Conservation (phyloP, 306 rosid genomes). For the Dalbergia oliveri region DNA sequence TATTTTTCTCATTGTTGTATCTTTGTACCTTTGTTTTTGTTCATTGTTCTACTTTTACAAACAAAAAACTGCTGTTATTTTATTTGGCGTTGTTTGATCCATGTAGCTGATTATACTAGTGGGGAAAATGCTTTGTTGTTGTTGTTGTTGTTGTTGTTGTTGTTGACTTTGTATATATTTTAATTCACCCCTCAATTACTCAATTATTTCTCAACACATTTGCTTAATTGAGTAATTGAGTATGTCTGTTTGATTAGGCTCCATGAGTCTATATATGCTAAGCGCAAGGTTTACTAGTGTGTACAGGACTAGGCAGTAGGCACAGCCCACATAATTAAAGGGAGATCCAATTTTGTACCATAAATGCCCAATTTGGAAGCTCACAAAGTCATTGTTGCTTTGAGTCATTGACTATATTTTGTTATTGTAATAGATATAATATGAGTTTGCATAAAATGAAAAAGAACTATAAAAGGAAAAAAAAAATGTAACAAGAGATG, state of each 20-base stretch:
- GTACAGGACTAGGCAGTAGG: not conserved
- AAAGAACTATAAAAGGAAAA: not conserved
- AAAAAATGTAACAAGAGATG: not conserved
- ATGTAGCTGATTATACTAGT: too few species aligned
- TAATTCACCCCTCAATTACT: too few species aligned
- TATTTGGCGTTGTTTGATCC: too few species aligned
- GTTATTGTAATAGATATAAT: not conserved
- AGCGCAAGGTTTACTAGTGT: not conserved
- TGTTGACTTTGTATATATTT: too few species aligned
- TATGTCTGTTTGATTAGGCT: not conserved
- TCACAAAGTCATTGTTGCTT: not conserved
- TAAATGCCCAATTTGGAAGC: not conserved
- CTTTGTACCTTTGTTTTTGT: not conserved
- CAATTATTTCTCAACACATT: too few species aligned
- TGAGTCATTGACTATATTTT: not conserved
- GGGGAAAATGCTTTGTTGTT: too few species aligned
- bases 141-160: too few species aligned
- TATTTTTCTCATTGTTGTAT: not conserved
- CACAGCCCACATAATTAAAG: not conserved
- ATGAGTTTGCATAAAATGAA: not conserved
- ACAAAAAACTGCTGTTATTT: too few species aligned
- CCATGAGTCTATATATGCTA: not conserved
- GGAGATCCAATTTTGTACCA: not conserved
- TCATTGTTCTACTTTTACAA: conserved; percentile 7
- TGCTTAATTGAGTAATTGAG: too few species aligned